Evolutionary conservation across 768 basidiomycete species (phyloP).

Genomic region (Phanerochaete carnosa): DNA sequence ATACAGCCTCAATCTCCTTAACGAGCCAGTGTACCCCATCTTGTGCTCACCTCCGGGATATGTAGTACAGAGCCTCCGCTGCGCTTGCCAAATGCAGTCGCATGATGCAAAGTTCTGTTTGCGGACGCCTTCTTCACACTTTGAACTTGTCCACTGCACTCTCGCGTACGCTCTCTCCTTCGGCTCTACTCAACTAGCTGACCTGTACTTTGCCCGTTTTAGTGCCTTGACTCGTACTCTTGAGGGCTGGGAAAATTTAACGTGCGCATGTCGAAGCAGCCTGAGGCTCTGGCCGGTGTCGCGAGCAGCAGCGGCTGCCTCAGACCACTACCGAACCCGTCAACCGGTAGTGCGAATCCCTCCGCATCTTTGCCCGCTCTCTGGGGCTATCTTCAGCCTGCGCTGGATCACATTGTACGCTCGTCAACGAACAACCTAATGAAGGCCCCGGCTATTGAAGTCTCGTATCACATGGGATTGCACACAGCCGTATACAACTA

Average conservation of each 20-base stretch:
- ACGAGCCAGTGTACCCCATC: no score
- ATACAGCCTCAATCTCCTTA: no score
- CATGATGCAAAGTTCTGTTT: not conserved
- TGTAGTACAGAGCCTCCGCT: not conserved
- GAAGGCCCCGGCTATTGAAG: slow-evolving; percentile 70
- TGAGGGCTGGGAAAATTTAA: not conserved
- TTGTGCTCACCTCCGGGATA: no score
- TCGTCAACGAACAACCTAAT: slow-evolving; percentile 55
- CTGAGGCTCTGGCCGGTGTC: not conserved
- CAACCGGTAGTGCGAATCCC: slow-evolving; percentile 59
- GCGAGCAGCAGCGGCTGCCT: not conserved
- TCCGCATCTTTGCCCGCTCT: slow-evolving; percentile 67
- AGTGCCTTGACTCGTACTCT: not conserved
- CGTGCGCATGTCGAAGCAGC: not conserved
- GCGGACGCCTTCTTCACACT: not conserved
- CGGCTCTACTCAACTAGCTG: not conserved
- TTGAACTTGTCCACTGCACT: not conserved
- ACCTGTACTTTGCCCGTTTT: not conserved
- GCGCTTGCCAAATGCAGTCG: not conserved
- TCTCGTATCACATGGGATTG: slow-evolving; percentile 70
- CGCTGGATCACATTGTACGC: slow-evolving; percentile 73
- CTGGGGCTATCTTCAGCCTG: slow-evolving; percentile 75
- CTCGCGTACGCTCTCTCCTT: not conserved
- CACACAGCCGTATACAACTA: slow-evolving; percentile 85
- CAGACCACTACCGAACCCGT: slow-evolving; percentile 26